phyloP scores from a whole-genome alignment of 75 land plant species.

The Picea sitchensis region DNA sequence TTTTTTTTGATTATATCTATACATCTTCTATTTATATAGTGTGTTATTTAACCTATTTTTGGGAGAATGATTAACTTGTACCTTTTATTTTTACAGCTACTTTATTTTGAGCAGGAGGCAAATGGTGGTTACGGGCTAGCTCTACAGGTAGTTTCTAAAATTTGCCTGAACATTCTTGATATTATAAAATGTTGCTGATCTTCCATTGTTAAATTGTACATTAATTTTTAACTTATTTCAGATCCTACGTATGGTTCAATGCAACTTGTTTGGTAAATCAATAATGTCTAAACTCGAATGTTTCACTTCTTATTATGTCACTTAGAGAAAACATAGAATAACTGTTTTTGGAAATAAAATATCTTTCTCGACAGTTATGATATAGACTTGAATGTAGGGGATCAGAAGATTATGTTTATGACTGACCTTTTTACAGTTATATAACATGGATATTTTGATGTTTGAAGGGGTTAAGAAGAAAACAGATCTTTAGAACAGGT shows the following conservation, averaged over 20 bases:
- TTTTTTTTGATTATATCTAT: background rate
- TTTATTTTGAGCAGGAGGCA: constrained; percentile 22
- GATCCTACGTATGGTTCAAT: background rate
- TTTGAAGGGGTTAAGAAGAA: background rate
- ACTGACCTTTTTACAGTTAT: background rate
- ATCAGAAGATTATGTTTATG: background rate
- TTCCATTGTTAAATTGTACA: background rate
- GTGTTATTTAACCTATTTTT: too few relatives aligned
- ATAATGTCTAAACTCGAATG: background rate
- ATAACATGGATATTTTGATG: background rate
- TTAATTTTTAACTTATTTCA: background rate
- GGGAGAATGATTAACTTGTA: background rate
- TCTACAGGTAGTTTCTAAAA: constrained; percentile 50
- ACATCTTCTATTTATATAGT: too few relatives aligned
- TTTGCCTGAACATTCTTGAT: background rate
- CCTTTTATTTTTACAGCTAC: constrained; percentile 52
- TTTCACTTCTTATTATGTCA: background rate
- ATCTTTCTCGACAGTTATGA: background rate
- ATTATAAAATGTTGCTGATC: background rate
- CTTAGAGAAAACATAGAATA: background rate
- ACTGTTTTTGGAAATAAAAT: background rate
- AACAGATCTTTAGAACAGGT: background rate
- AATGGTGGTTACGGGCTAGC: too few relatives aligned
- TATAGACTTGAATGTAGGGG: background rate
- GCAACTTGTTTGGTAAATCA: background rate